These are phyloP conservation scores for Leccinum solheimii DNA, from an alignment of 1,284 basidiomycete species.

Conservation along the genomic window DNA sequence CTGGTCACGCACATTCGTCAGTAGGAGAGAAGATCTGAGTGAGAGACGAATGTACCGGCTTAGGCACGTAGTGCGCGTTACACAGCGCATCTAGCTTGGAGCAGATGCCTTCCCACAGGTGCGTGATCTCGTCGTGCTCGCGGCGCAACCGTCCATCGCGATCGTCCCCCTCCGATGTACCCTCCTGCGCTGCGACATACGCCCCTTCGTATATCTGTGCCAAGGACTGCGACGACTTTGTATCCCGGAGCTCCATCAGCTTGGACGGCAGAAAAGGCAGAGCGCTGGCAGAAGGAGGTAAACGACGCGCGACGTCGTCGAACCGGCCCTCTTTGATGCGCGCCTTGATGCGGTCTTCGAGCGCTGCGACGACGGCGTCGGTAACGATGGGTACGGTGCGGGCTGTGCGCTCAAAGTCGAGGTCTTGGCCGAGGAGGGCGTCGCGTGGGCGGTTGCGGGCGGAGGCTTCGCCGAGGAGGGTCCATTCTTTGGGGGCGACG, in stretches of 20 bases:
- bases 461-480: slow-evolving; percentile 88
- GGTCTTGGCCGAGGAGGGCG: slow-evolving; percentile 89
- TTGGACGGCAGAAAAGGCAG: slow-evolving; percentile 91
- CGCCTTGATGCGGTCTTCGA: slow-evolving; percentile 92
- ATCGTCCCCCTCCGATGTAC: slow-evolving; percentile 58
- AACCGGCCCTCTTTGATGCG: slow-evolving; percentile 87
- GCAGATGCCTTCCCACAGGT: slow-evolving; percentile 84
- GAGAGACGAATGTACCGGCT: slow-evolving; percentile 60
- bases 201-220: slow-evolving; percentile 98
- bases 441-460: slow-evolving; percentile 86
- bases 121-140: slow-evolving; percentile 86
- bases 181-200: slow-evolving; percentile 69
- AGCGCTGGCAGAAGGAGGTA: slow-evolving; percentile 45
- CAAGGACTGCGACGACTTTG: slow-evolving; percentile 84
- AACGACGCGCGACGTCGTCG: slow-evolving; percentile 88
- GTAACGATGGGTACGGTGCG: slow-evolving; percentile 90
- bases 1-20: slow-evolving; percentile 39
- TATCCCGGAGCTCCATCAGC: slow-evolving; percentile 88
- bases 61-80: slow-evolving; percentile 95
- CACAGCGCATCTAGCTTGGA: slow-evolving; percentile 91
- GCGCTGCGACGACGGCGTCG: slow-evolving; percentile 77
- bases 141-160: slow-evolving; percentile 87
- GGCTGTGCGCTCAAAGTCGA: slow-evolving; percentile 91
- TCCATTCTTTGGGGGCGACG: slow-evolving; percentile 81
- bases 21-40: not conserved